Evolutionary conservation across 495 filamentous ascomycete species (phyloP).

Genomic region (Letharia lupina): DNA sequence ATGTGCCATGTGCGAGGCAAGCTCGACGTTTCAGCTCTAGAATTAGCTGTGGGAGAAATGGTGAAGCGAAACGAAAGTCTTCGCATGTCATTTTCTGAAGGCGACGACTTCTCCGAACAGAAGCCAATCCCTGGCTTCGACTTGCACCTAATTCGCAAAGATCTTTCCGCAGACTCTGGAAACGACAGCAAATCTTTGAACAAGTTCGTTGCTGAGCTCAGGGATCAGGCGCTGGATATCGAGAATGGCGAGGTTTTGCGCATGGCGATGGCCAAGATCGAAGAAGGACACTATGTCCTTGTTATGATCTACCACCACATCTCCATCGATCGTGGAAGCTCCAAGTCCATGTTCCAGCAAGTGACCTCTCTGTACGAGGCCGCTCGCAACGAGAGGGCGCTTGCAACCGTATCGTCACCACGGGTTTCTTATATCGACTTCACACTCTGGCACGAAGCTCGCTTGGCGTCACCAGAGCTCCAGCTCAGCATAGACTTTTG

Average conservation of each 20-base stretch:
- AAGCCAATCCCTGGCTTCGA: constrained; percentile 20
- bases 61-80: constrained; percentile 31
- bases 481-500: constrained; percentile 24
- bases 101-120: constrained; percentile 25
- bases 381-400: constrained; percentile 15
- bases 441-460: constrained; percentile 27
- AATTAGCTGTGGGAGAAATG: constrained; percentile 25
- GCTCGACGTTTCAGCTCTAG: constrained; percentile 20
- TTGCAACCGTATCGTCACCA: constrained; percentile 19
- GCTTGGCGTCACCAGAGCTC: constrained; percentile 16
- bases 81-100: constrained; percentile 28
- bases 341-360: constrained; percentile 23
- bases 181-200: constrained; percentile 13
- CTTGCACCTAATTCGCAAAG: constrained; percentile 13
- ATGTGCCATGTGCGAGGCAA: constrained; percentile 26
- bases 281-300: constrained; percentile 27
- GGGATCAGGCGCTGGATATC: constrained; percentile 24
- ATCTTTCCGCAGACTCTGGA: constrained; percentile 18
- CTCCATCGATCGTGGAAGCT: constrained; percentile 27
- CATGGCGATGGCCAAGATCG: constrained; percentile 23
- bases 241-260: constrained; percentile 28
- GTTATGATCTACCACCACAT: constrained; percentile 31
- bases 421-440: constrained; percentile 27
- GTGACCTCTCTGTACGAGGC: constrained; percentile 26
- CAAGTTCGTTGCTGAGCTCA: constrained; percentile 13